Percentiles rank a stretch among this genome's conserved stretches.
phyloP scores from a whole-genome alignment of 257 asterid genomes.

The Handroanthus guayacan region DNA sequence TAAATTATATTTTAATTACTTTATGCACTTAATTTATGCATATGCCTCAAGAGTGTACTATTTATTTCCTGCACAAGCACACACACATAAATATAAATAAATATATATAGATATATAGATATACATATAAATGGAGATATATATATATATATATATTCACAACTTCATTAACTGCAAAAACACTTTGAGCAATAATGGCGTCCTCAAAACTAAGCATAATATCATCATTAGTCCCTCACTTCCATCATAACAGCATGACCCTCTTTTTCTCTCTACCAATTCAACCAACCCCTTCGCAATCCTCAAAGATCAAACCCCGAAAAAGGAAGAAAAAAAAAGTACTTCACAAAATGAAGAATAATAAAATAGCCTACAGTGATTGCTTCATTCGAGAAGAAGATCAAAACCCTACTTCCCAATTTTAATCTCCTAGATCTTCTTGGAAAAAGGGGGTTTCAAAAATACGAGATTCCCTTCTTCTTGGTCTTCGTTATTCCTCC shows the following conservation, averaged over 20 bases:
- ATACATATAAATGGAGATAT: no score
- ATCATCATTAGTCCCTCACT: constrained; percentile 58
- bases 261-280: constrained; percentile 27
- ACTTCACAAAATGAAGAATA: constrained; percentile 6
- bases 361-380: constrained; percentile 11
- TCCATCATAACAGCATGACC: constrained; percentile 39
- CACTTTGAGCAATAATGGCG: constrained; percentile 49
- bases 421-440: background rate
- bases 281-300: constrained; percentile 22
- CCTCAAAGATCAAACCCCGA: constrained; percentile 34
- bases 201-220: constrained; percentile 40
- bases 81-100: no score
- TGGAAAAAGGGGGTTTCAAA: background rate
- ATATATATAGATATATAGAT: background rate
- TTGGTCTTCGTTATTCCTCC: constrained; percentile 4
- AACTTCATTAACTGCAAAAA: constrained; percentile 15
- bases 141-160: background rate
- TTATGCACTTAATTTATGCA: no score
- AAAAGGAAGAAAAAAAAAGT: constrained; percentile 35
- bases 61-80: no score
- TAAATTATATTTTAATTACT: no score
- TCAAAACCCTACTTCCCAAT: constrained; percentile 50
- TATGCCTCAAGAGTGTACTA: no score
- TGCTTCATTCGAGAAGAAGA: constrained; percentile 44
- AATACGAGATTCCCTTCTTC: constrained; percentile 34